Percentiles rank a stretch among this genome's conserved stretches.
Evolutionary conservation across 2,329 filamentous ascomycete genomes (phyloP).

Genomic region (Thermoascus crustaceus): DNA sequence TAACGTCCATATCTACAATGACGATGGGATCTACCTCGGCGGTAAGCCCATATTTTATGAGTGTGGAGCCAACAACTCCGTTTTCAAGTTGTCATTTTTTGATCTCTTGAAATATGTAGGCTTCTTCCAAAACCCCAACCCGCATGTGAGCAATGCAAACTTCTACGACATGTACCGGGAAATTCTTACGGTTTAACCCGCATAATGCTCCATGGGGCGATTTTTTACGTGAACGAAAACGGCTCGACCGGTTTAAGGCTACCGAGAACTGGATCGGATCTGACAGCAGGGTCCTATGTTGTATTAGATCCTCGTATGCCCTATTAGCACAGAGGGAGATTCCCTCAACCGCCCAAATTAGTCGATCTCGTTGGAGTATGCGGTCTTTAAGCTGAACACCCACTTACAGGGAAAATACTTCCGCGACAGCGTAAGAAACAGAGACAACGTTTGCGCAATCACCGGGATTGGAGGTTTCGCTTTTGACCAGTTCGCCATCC

Average conservation of each 20-base stretch:
- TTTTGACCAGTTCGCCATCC: background rate
- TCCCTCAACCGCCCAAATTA: background rate
- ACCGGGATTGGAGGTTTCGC: conserved; percentile 14
- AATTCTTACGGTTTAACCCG: background rate
- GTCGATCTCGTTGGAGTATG: background rate
- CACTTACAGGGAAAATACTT: conserved; percentile 2
- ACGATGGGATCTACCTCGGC: conserved; percentile 2
- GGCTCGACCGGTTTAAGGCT: conserved; percentile 2
- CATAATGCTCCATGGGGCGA: background rate
- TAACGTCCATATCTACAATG: conserved; percentile 5
- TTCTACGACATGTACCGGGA: conserved; percentile 2
- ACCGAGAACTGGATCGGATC: background rate
- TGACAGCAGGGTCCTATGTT: conserved; percentile 1
- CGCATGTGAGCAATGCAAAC: background rate
- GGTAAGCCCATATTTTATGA: background rate
- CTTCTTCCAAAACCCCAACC: background rate
- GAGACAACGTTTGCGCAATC: conserved; percentile 4
- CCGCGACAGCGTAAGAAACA: background rate
- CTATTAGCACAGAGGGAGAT: background rate
- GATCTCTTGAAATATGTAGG: background rate
- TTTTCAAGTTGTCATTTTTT: background rate
- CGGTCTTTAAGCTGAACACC: background rate
- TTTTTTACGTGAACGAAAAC: conserved; percentile 2
- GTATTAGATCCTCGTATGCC: background rate
- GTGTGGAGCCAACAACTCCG: background rate